Evolutionary conservation across 768 basidiomycete species (phyloP).

Genomic region (Trametes elegans): DNA sequence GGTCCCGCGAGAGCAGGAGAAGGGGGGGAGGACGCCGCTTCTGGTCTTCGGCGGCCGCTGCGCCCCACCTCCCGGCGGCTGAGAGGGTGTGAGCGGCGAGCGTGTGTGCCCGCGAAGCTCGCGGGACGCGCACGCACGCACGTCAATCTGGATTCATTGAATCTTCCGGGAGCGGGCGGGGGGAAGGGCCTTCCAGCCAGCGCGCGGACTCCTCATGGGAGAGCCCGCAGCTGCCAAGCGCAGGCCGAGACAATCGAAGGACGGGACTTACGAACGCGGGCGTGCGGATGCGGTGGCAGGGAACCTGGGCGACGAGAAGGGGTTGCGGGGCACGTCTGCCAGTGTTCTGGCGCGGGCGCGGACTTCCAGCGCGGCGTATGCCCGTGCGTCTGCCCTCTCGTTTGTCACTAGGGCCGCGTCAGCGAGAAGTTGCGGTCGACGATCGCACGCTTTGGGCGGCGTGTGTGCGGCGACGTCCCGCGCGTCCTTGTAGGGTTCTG

Average conservation of each 20-base stretch:
- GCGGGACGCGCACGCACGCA: conserved; percentile 1
- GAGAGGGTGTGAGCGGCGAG: neutral
- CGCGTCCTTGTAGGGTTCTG: neutral
- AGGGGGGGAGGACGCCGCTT: conserved; percentile 2
- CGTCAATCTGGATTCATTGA: neutral
- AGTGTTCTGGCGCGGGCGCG: neutral
- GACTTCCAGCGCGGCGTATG: conserved; percentile 1
- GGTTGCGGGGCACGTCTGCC: conserved; percentile 1
- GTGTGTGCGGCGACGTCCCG: neutral
- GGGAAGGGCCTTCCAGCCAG: neutral
- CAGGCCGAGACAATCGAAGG: no score
- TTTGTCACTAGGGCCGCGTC: conserved; percentile 10
- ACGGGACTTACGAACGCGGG: neutral
- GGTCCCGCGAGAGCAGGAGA: conserved; percentile 14
- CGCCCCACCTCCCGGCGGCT: neutral
- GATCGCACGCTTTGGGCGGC: conserved; percentile 9
- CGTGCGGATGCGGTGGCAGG: neutral
- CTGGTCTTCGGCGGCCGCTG: conserved; percentile 1
- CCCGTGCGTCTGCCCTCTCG: neutral
- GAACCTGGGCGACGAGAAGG: neutral
- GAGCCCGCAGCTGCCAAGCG: no score
- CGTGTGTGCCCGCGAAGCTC: neutral
- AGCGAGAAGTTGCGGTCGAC: conserved; percentile 16
- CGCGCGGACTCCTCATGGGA: neutral
- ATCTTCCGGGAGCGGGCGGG: no score